Evolutionary conservation across 1,139 yeast genomes (phyloP), one percentile per base, ranked within the genome.

Genomic region (Geotrichum macrosporum): DNA sequence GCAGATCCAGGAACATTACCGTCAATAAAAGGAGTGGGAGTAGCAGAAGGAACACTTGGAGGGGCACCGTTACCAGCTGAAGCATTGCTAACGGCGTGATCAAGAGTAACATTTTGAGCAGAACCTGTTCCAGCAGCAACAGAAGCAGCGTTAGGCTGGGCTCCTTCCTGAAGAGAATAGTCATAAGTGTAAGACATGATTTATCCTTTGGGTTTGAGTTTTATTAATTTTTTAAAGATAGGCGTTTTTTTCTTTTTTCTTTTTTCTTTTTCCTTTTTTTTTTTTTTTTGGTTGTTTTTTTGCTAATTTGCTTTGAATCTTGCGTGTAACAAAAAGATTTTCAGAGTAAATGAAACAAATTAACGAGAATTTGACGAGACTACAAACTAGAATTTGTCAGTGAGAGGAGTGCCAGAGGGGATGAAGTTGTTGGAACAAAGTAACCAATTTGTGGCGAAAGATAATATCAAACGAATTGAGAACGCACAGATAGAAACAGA

Each of bases 171-270:
- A 12, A 39, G 18, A 20, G 43, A 29, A 20, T 39, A 39, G 18
- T 39, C 43, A 30, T 39, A 39, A n/a, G 43, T n/a, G 30, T 13
- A 39, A 29, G 43, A 39, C 43, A 39, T 39, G 35, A 26, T 24
- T 36, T 36, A 18, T 35, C n/a, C 21, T 20, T 35, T 35, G n/a
- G 18, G n/a, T 33, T 35, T 35, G 24, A 10, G 24, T 35, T 35
- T 35, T 19, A 35, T 19, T 35, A n/a, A 19, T 19, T 35, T 18
- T 16, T 35, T 35, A 15, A n/a, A n/a, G n/a, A n/a, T n/a, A n/a
- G n/a, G n/a, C n/a, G n/a, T n/a, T n/a, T n/a, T n/a, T 4, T 16
- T 15, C 18, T 10, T 31, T 13, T 15, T 31, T 4, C 9, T 35
- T 35, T 12, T 6, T 13, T 18, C 12, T 4, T 20, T 35, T 35